Percentiles rank a stretch among this genome's conserved stretches.
Evolutionary conservation across 1,284 basidiomycete genomes (phyloP).

Genomic region (Cutaneotrichosporon cutaneum): DNA sequence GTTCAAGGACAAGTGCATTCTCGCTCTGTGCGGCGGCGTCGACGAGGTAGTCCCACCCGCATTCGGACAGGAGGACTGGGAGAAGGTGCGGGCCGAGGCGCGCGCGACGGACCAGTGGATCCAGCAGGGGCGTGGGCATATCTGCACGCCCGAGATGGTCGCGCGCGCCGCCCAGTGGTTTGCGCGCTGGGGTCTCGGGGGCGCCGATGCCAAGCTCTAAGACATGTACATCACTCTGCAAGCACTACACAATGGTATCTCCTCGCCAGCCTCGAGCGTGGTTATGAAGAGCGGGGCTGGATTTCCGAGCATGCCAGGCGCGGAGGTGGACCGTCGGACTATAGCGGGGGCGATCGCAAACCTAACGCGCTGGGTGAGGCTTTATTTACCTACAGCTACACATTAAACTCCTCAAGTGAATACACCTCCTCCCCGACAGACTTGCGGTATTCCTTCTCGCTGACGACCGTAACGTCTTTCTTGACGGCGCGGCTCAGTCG

Average conservation of each 20-base stretch:
- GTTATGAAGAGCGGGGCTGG: no score
- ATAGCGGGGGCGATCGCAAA: no score
- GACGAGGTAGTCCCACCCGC: slow-evolving; percentile 48
- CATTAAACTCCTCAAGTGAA: background rate
- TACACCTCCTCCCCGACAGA: background rate
- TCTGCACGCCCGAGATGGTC: slow-evolving; percentile 48
- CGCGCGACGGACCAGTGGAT: slow-evolving; percentile 12
- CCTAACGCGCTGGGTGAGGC: no score
- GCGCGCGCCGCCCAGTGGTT: slow-evolving; percentile 46
- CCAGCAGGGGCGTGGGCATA: slow-evolving; percentile 17
- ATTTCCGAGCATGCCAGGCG: no score
- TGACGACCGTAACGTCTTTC: background rate
- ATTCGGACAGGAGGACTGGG: slow-evolving; percentile 10
- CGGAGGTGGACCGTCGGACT: no score
- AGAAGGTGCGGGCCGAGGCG: slow-evolving; percentile 2
- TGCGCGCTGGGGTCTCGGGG: slow-evolving; percentile 21
- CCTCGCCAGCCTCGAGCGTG: no score
- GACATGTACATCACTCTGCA: background rate
- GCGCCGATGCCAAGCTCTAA: slow-evolving; percentile 2
- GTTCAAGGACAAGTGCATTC: slow-evolving; percentile 67
- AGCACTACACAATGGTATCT: no score
- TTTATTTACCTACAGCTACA: no score
- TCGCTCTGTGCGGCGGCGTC: slow-evolving; percentile 61
- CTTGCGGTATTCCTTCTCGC: background rate
- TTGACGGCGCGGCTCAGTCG: background rate